Conservation (phyloP, 305 asterid species). For the Fraxinus xanthoxyloides region DNA sequence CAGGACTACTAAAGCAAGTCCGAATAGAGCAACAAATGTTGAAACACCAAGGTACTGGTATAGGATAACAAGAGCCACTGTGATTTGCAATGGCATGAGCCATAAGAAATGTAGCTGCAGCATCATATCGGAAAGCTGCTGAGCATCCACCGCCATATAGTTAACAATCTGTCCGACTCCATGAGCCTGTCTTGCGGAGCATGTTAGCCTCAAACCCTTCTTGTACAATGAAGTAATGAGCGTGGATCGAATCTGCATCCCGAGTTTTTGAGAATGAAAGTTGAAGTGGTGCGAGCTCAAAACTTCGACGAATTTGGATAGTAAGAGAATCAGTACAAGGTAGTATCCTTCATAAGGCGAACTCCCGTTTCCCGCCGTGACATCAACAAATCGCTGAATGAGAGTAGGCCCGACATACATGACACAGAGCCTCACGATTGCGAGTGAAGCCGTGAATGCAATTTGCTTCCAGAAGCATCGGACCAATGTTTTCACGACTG, state of each 20-base stretch:
- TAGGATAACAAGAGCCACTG: slow-evolving; percentile 59
- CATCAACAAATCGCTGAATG: slow-evolving; percentile 69
- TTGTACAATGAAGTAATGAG: slow-evolving; percentile 73
- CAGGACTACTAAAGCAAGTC: slow-evolving; percentile 40
- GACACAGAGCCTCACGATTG: slow-evolving; percentile 62
- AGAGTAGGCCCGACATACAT: slow-evolving; percentile 78
- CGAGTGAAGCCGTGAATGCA: slow-evolving; percentile 66
- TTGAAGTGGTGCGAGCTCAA: slow-evolving; percentile 82
- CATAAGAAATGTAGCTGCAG: slow-evolving; percentile 78
- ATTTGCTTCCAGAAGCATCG: slow-evolving; percentile 80
- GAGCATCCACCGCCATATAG: slow-evolving; percentile 97
- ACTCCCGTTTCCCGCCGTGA: slow-evolving; percentile 54
- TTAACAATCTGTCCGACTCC: slow-evolving; percentile 95
- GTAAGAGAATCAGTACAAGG: slow-evolving; percentile 54
- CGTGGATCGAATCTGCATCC: slow-evolving; percentile 78
- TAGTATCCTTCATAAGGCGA: slow-evolving; percentile 74
- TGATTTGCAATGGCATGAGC: slow-evolving; percentile 88
- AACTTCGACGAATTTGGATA: slow-evolving; percentile 74
- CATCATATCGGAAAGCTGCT: slow-evolving; percentile 95
- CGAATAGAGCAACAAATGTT: slow-evolving; percentile 46
- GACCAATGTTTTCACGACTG: slow-evolving; percentile 58
- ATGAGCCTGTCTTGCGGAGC: slow-evolving; percentile 85
- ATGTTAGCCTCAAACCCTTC: slow-evolving; percentile 76
- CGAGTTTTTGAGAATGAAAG: slow-evolving; percentile 81
- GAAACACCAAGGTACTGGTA: slow-evolving; percentile 62